A percentile compares a stretch with the other conserved stretches of the same genome.
Evolutionary conservation across 1,284 basidiomycete genomes (phyloP).

Genomic region (Takashimella tepidaria): DNA sequence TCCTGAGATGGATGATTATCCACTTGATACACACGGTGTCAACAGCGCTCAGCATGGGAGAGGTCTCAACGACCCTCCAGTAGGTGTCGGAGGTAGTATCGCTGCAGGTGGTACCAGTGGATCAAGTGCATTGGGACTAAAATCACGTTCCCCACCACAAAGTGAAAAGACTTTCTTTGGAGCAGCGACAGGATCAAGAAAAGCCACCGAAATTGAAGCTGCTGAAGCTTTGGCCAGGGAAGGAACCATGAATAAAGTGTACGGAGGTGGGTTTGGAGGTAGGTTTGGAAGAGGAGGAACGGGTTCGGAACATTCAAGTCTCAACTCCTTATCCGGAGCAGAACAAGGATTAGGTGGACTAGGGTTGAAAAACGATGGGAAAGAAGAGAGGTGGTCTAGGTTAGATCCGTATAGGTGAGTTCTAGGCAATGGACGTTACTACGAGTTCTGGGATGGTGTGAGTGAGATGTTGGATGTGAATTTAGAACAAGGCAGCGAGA

Average conservation of each 20-base stretch:
- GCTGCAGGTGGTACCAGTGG: no score
- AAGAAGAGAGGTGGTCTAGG: constrained; percentile 39
- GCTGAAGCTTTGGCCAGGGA: constrained; percentile 19
- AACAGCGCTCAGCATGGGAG: constrained; percentile 50
- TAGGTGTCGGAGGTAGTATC: constrained; percentile 13
- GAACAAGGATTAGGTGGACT: neutral
- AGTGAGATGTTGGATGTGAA: neutral
- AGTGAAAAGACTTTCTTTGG: constrained; percentile 48
- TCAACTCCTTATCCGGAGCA: no score
- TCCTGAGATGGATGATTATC: constrained; percentile 43
- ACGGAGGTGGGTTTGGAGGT: no score
- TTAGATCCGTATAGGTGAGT: constrained; percentile 61
- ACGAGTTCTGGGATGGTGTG: neutral
- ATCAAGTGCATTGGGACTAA: no score
- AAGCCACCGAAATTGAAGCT: constrained; percentile 35
- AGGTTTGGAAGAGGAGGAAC: constrained; percentile 8
- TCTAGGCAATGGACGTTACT: constrained; percentile 34
- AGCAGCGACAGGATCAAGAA: constrained; percentile 30
- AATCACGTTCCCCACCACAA: constrained; percentile 29
- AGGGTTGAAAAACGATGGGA: neutral
- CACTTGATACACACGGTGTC: constrained; percentile 47
- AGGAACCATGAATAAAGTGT: no score
- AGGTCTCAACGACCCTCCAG: no score
- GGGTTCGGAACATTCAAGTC: no score
- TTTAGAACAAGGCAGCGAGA: neutral